phyloP scores from a whole-genome alignment of 768 basidiomycete species.

The Boletus rubescentipes region DNA sequence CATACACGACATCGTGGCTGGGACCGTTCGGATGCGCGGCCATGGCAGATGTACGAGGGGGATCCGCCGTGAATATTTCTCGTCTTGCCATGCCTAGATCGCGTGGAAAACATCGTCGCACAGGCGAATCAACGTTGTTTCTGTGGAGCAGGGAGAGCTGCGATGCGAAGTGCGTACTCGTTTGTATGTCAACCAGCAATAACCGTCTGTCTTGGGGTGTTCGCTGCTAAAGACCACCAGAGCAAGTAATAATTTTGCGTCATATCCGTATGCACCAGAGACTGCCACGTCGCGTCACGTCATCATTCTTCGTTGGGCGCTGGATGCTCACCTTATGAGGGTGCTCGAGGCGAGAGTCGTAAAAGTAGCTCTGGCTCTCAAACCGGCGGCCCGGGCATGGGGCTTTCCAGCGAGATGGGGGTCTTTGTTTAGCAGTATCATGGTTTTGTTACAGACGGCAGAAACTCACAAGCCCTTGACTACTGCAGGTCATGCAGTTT shows the following conservation, averaged over 20 bases:
- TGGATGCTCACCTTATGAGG: too few relatives aligned
- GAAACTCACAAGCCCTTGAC: too few relatives aligned
- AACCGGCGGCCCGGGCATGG: too few relatives aligned
- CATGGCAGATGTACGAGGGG: slow-evolving; percentile 28
- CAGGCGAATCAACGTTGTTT: neutral
- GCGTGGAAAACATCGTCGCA: neutral
- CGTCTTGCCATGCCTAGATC: slow-evolving; percentile 32
- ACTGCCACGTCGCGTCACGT: neutral
- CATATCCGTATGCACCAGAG: slow-evolving; percentile 27
- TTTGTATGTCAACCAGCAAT: slow-evolving; percentile 32
- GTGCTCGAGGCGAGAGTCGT: too few relatives aligned
- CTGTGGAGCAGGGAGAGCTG: neutral
- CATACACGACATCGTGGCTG: neutral
- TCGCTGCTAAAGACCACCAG: slow-evolving; percentile 31
- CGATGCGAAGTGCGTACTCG: slow-evolving; percentile 17
- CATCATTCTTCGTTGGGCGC: neutral
- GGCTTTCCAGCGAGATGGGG: too few relatives aligned
- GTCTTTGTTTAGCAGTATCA: too few relatives aligned
- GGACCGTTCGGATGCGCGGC: slow-evolving; percentile 16
- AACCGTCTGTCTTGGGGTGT: slow-evolving; percentile 23
- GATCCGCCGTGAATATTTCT: slow-evolving; percentile 32
- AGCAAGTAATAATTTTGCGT: slow-evolving; percentile 34
- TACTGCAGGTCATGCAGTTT: too few relatives aligned
- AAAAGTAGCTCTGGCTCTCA: too few relatives aligned
- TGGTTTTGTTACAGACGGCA: too few relatives aligned